Base-by-base conservation (phyloP, 2,329 filamentous ascomycete species). In the Biscogniauxia mediterranea region DNA sequence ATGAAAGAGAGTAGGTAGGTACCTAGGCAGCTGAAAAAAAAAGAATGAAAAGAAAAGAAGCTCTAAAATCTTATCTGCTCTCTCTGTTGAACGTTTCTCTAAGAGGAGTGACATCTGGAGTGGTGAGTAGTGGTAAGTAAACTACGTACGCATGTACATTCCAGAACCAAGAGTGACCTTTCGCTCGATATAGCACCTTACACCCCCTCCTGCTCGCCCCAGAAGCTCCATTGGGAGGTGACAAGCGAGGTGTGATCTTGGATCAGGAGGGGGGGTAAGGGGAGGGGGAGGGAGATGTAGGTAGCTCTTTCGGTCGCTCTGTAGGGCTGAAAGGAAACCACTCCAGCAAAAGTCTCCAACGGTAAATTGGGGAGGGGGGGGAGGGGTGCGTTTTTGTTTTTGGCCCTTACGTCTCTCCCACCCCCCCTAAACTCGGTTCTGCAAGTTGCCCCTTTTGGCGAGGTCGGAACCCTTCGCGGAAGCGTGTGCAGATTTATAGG, bases 361-460 rank as follows among this genome's bases (percentile, higher is more conserved):
- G 15, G 23, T 23, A 23, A 23, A 23, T 23, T 23, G 23, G 5
- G 23, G 23, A 5, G 23, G 23, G 23, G 23, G 23, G 23, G 23
- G 23, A 5, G 23, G 23, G 23, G 23, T 23, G 5, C 2, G 23
- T 23, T 13, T n/a, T 46, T 13, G 28, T 13, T 46, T 2, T 46
- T n/a, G 23, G 23, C 15, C 38, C 15, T 46, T 46, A 15, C 32
- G 3, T 46, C 7, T 32, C 28, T 13, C 28, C 28, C 11, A 32
- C 28, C 28, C 13, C 61, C 61, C 64, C 61, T 64, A 64, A 66
- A 62, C 66, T 69, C 62, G 64, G 64, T 68, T 64, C 69, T 71
- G 69, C 69, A 70, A 52, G 60, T 60, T 58, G 52, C 69, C 64
- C 62, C 66, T 70, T 70, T 68, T 57, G 69, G 69, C 62, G 53